Base-by-base conservation (phyloP, 805 yeast species). In the Wickerhamiella vanderwaltii region DNA sequence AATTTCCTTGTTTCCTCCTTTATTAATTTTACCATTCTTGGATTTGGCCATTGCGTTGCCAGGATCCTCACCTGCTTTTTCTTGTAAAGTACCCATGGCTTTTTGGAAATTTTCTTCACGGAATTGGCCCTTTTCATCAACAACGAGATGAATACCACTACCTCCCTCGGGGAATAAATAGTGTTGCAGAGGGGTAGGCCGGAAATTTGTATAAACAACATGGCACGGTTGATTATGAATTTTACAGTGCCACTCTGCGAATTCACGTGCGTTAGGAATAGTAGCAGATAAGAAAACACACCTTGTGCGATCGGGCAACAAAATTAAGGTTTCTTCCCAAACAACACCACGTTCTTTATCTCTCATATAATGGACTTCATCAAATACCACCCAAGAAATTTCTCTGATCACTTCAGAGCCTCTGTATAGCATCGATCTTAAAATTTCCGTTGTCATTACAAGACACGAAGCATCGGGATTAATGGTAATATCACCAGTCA, bases 401-500 rank as follows among this genome's bases (percentile, higher is more conserved):
- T 91, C 99, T 61, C 99, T 73, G 88, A 91, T 87, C 35, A 93
- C 79, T 60, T 91, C 98, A 11, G 96, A 84, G 48, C 99, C 99
- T 60, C 97, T 72, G 60, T 91, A 91, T 32, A 91, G 71, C 99
- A 91, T 91, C 45, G 94, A 79, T 56, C 99, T 68, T 54, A 91
- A 68, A 79, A 91, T 93, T 64, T 91, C 99, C 0, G 99, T 91
- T 16, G 99, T 91, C 99, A 91, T 91, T 39, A 91, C 96, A 50
- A 91, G 68, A 67, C 99, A 91, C 33, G 94, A 88, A 3, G 98
- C 99, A 53, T 88, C 96, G 3, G 97, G 97, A 55, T 91, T 91
- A 50, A 91, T 91, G 19, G 96, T 88, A 34, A 91, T 95, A 70
- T 91, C 99, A 61, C 99, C 99, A 9, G 99, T 91, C 94, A 91